phyloP scores from a whole-genome alignment of 805 yeast species.

The Saturnispora saitoi region DNA sequence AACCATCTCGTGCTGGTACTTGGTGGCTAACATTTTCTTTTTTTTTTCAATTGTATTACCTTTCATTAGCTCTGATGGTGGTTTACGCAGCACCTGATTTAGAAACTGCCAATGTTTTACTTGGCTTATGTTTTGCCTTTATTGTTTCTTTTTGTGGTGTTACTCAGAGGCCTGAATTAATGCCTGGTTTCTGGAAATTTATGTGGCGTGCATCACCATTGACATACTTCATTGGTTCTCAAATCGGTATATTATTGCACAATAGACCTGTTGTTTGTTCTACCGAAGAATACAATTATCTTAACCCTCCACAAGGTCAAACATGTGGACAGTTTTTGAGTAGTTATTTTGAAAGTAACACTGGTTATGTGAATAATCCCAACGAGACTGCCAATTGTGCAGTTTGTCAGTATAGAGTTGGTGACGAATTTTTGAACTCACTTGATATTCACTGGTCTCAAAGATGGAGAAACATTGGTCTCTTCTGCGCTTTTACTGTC shows the following conservation, averaged over 20 bases:
- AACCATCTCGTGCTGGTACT: conserved; percentile 39
- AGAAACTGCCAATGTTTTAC: conserved; percentile 55
- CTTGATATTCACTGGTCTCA: conserved; percentile 36
- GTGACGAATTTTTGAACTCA: conserved; percentile 38
- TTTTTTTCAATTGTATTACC: conserved; percentile 38
- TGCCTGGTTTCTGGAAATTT: conserved; percentile 51
- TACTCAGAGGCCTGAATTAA: conserved; percentile 42
- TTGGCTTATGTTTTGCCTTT: conserved; percentile 48
- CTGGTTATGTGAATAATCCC: conserved; percentile 57
- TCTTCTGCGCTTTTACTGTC: conserved; percentile 46
- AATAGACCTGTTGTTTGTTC: conserved; percentile 44
- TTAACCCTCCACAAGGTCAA: conserved; percentile 49
- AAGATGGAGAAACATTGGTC: conserved; percentile 64
- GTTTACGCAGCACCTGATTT: conserved; percentile 55
- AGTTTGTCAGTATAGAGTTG: conserved; percentile 38
- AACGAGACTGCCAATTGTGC: conserved; percentile 40
- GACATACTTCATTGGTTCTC: conserved; percentile 56
- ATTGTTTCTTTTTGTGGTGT: conserved; percentile 64
- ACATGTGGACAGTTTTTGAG: conserved; percentile 55
- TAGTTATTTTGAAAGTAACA: conserved; percentile 27
- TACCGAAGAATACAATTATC: conserved; percentile 37
- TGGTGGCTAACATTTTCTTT: conserved; percentile 30
- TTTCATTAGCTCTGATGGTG: conserved; percentile 45
- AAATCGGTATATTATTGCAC: conserved; percentile 43
- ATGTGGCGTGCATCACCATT: conserved; percentile 70